phyloP scores from a whole-genome alignment of 148 eudicot genomes.

The Dianthus caryophyllus region DNA sequence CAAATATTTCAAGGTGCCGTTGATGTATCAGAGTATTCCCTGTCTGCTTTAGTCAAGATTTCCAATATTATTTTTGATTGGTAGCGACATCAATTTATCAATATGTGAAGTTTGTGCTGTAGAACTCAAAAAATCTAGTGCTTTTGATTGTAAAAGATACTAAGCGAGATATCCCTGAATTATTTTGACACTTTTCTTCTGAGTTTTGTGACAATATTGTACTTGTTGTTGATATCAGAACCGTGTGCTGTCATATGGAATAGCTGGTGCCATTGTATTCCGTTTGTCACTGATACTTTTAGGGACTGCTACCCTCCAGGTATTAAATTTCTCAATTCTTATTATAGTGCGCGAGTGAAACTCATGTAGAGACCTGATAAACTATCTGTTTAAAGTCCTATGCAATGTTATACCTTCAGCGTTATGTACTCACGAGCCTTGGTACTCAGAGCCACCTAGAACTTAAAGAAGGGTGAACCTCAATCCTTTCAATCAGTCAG shows the following conservation, averaged over 20 bases:
- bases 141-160: not conserved
- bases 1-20: slow-evolving; percentile 93
- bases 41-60: not conserved
- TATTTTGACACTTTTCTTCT: not conserved
- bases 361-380: too few species aligned
- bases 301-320: slow-evolving; percentile 94
- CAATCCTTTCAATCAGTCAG: not conserved
- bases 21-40: slow-evolving; percentile 61
- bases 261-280: slow-evolving; percentile 82
- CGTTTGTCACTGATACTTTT: slow-evolving; percentile 82
- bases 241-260: slow-evolving; percentile 89
- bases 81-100: not conserved
- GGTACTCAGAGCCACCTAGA: too few species aligned
- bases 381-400: not conserved
- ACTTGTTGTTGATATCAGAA: slow-evolving; percentile 37
- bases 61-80: not conserved
- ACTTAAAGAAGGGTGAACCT: not conserved
- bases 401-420: not conserved
- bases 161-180: not conserved
- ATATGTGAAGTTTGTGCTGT: not conserved
- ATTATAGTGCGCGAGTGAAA: too few species aligned
- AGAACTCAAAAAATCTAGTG: not conserved
- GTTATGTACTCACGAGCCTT: not conserved
- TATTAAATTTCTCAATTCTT: slow-evolving; percentile 21
- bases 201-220: not conserved